Evolutionary conservation across 305 asterid species (phyloP), one percentile per base, ranked within the genome.

Genomic region (Andrographis paniculata): DNA sequence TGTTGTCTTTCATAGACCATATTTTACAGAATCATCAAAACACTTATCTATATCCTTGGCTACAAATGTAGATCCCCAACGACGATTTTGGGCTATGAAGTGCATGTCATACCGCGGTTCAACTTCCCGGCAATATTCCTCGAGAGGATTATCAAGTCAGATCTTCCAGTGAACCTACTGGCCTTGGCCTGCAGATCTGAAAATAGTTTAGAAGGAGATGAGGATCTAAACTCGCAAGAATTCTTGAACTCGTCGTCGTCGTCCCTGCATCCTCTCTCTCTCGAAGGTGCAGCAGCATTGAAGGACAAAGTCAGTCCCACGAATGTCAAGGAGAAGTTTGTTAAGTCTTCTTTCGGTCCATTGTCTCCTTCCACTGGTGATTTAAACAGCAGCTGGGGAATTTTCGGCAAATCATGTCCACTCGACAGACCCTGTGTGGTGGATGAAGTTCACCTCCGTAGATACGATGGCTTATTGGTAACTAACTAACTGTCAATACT

Each of bases 401-500:
- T 85, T 44, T 76, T 70, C 41, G 95, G 94, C 58, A 82, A 78
- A 60, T 44, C 82, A 28, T 85, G 95, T 75, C 76, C 70, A 27
- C 69, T 76, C 24, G 80, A 85, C 59, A 67, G 65, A 63, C 91
- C 95, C 17, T 76, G 98, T 53, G 35, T 72, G 60, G 98, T 89
- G 53, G 98, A 89, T 42, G 98, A 89, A 64, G 95, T 89, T 67
- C 98, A 89, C 66, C 89, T 89, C 42, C 94, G 98, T 24, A 76
- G 95, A 78, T 85, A 78, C 51, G 98, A 89, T 68, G 98, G 93
- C 64, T 73, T 85, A 71, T 64, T 89, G 95, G 97, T 88, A 81
- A 69, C n/a, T n/a, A n/a, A n/a, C n/a, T n/a, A n/a, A n/a, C 27
- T 60, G 62, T 20, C 16, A 24, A 44, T 60, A 47, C 59, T 64